Conservation (phyloP, 345 rosid genomes). For the Punica granatum region DNA sequence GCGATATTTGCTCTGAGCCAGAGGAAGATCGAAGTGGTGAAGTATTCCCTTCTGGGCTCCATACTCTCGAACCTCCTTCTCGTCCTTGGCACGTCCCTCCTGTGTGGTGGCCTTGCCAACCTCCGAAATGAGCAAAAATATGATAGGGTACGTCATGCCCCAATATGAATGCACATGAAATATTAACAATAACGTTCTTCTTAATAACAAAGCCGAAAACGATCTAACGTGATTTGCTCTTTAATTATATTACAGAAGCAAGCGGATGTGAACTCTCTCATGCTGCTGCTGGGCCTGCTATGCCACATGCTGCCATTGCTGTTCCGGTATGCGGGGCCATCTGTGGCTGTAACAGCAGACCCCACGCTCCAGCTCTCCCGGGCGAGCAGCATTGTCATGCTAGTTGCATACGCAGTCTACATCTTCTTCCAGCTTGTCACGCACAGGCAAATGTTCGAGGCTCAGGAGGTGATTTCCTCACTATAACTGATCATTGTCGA, state of each 20-base stretch:
- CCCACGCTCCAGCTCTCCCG: conserved; percentile 58
- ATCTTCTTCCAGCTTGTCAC: conserved; percentile 75
- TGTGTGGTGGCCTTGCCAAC: conserved; percentile 85
- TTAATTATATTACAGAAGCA: conserved; percentile 80
- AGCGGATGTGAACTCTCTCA: conserved; percentile 70
- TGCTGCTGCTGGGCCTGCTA: conserved; percentile 62
- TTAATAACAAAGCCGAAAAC: too few species aligned
- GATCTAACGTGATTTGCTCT: too few species aligned
- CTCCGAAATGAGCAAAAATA: conserved; percentile 57
- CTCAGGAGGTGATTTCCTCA: conserved; percentile 29
- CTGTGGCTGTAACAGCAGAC: conserved; percentile 20
- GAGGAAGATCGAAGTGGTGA: conserved; percentile 61
- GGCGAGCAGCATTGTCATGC: conserved; percentile 78
- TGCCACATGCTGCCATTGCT: conserved; percentile 72
- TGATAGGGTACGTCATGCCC: conserved; percentile 45
- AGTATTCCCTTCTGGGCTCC: conserved; percentile 83
- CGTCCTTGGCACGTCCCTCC: conserved; percentile 85
- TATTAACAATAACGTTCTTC: background rate
- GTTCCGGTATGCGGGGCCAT: conserved; percentile 30
- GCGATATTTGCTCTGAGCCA: conserved; percentile 64
- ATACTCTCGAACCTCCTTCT: conserved; percentile 82
- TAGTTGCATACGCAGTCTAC: conserved; percentile 63
- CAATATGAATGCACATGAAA: background rate
- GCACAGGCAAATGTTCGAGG: conserved; percentile 63
- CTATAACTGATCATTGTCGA: background rate